These are phyloP conservation scores for Paraphoma chrysanthemicola DNA, from an alignment of 2,329 filamentous ascomycete genomes.

Conservation along the genomic window DNA sequence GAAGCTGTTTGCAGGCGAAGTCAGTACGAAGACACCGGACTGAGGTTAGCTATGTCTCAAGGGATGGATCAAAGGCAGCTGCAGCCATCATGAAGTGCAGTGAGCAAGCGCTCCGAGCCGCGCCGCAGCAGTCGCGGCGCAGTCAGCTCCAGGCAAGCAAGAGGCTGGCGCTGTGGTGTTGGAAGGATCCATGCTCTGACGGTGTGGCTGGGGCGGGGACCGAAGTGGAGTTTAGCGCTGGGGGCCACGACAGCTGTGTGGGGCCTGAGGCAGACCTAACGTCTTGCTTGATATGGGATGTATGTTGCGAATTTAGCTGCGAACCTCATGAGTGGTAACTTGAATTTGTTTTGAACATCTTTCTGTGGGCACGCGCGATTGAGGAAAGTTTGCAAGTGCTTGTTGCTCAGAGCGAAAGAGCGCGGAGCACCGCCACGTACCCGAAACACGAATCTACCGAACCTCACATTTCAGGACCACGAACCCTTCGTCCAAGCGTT, in stretches of 20 bases:
- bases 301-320: background rate
- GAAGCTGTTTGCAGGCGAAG: conserved; percentile 8
- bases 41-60: conserved; percentile 7
- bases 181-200: conserved; percentile 7
- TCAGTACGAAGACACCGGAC: conserved; percentile 1
- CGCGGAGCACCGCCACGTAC: background rate
- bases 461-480: background rate
- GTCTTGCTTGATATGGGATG: background rate
- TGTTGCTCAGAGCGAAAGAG: background rate
- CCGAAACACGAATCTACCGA: background rate
- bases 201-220: conserved; percentile 3
- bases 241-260: conserved; percentile 1
- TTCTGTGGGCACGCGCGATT: background rate
- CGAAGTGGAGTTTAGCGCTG: conserved; percentile 5
- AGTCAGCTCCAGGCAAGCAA: background rate
- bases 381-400: background rate
- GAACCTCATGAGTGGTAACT: background rate
- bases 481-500: background rate
- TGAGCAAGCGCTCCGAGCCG: background rate
- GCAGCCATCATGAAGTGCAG: background rate
- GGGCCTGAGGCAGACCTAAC: background rate
- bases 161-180: background rate
- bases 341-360: background rate
- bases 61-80: conserved; percentile 3
- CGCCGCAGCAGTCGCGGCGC: conserved; percentile 2